Evolutionary conservation across 345 rosid species (phyloP).

Genomic region (Kandelia obovata): DNA sequence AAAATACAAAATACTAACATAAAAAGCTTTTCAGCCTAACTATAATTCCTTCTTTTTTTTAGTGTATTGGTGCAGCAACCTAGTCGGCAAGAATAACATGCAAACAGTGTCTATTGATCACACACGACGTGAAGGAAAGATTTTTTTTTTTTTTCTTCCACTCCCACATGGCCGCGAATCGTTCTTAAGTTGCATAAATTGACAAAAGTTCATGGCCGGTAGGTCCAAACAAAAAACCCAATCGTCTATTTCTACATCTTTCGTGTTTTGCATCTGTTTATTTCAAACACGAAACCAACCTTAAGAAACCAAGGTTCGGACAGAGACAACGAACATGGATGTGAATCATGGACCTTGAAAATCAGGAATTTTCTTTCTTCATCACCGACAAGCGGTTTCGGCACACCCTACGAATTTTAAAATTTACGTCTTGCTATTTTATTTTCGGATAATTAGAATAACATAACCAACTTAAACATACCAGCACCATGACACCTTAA

Average conservation of each 20-base stretch:
- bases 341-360: constrained; percentile 18
- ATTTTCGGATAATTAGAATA: background rate
- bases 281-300: background rate
- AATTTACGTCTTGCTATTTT: background rate
- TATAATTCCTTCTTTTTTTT: too few species aligned
- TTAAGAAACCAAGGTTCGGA: constrained; percentile 31
- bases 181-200: background rate
- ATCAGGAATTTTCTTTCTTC: constrained; percentile 9
- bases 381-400: constrained; percentile 17
- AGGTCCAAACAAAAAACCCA: constrained; percentile 1
- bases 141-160: background rate
- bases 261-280: background rate
- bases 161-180: constrained; percentile 7
- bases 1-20: too few species aligned
- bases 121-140: too few species aligned
- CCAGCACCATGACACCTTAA: background rate
- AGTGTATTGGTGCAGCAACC: too few species aligned
- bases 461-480: background rate
- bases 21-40: too few species aligned
- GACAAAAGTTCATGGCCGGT: background rate
- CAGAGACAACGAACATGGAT: constrained; percentile 40
- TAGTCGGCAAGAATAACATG: too few species aligned
- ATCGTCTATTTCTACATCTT: background rate
- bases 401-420: too few species aligned
- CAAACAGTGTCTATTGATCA: too few species aligned